Evolutionary conservation across 805 yeast genomes (phyloP), one percentile per base, ranked within the genome.

Genomic region (Jamesozyma jinghongensis): DNA sequence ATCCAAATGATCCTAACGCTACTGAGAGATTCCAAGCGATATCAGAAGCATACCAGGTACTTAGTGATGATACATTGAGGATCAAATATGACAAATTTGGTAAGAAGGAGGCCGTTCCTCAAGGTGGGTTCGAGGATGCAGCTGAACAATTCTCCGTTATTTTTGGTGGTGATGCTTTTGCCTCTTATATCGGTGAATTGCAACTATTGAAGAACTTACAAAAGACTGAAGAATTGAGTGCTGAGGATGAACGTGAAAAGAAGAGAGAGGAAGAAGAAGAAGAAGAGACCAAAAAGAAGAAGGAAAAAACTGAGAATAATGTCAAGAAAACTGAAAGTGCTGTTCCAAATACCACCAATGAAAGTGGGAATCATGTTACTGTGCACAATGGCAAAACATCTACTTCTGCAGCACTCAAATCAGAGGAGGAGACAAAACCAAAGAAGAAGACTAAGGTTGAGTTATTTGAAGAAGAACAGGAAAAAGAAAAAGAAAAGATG

Each of bases 101-200:
- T 38, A 80, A 77, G 53, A 85, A 81, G 43, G 78, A 75, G 46
- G 80, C 82, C 13, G 74, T 79, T 25, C 82, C 84, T 1, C 69
- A 67, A 38, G 84, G 79, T 46, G 86, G 85, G 3, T 80, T 80
- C 52, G 85, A 78, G 47, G 90, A 82, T 57, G 84, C 90, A 2
- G 68, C 75, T 32, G 86, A 80, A 54, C 77, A 79, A 51, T 81
- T 80, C 57, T 69, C 80, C 3, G 71, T 71, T 66, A 79, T 81
- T 44, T 80, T 87, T 62, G 96, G 96, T 34, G 96, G 96, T 37
- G 94, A 83, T 42, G 94, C 92, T 2, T 87, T 88, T 62, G 73
- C 69, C 27, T 79, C 81, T 37, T 81, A 87, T 71, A 85, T 90
- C 52, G 98, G 98, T 4, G 95, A 92, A 58, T 65, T 87, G 46